Evolutionary conservation across 257 asterid genomes (phyloP).

Genomic region (Solanum medicagineum): DNA sequence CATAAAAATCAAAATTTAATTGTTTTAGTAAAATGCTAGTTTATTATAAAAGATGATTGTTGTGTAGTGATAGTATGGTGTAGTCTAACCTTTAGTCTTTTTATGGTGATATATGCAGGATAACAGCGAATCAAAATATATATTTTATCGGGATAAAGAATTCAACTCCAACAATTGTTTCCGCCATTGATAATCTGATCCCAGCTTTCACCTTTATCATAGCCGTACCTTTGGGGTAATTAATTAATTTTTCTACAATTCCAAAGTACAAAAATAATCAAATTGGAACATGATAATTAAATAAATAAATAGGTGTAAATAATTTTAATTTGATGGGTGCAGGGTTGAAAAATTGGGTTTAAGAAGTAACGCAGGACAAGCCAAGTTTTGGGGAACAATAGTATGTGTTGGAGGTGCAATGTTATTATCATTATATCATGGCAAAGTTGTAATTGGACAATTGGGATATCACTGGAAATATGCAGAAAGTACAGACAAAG

Average conservation of each 20-base stretch:
- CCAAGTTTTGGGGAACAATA: slow-evolving; percentile 54
- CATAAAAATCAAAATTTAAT: neutral
- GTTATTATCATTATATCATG: slow-evolving; percentile 61
- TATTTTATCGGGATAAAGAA: slow-evolving; percentile 72
- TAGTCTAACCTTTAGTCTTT: neutral
- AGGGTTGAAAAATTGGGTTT: slow-evolving; percentile 54
- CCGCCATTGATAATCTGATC: slow-evolving; percentile 57
- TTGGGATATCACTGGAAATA: slow-evolving; percentile 58
- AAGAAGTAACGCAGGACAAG: slow-evolving; percentile 52
- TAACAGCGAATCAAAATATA: slow-evolving; percentile 59
- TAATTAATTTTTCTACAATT: neutral
- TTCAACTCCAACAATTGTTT: slow-evolving; percentile 84
- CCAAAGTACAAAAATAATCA: too few species aligned
- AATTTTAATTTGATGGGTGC: neutral
- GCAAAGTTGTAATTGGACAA: slow-evolving; percentile 32
- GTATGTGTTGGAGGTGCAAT: slow-evolving; percentile 74
- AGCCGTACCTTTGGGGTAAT: slow-evolving; percentile 68
- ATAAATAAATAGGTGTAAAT: neutral
- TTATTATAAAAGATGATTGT: neutral
- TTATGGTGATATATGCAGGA: slow-evolving; percentile 26
- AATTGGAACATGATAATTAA: neutral
- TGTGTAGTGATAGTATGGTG: neutral
- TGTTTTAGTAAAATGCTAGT: neutral
- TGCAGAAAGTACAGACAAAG: slow-evolving; percentile 16
- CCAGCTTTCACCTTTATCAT: slow-evolving; percentile 80